phyloP scores from a whole-genome alignment of 345 rosid genomes.

The Lenwebbia sp. region DNA sequence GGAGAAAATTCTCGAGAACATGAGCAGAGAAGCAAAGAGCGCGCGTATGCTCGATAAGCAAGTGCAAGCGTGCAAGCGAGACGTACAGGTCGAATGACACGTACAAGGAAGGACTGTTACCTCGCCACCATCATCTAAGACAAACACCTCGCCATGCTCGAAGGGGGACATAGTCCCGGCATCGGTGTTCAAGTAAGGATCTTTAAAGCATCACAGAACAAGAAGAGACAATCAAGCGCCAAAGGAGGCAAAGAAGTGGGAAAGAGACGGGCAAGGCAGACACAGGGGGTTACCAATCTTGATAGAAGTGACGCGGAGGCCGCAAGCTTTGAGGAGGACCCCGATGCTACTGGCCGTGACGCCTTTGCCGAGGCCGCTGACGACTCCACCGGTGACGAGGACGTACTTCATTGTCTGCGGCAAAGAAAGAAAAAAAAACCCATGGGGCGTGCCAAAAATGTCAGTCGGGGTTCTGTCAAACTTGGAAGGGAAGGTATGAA shows the following conservation, averaged over 20 bases:
- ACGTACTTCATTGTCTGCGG: constrained; percentile 36
- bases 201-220: constrained; percentile 18
- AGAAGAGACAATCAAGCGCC: neutral
- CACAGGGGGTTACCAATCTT: constrained; percentile 45
- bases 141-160: constrained; percentile 97
- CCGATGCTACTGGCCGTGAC: constrained; percentile 57
- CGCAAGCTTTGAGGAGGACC: constrained; percentile 59
- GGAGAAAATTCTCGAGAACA: neutral
- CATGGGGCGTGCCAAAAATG: neutral
- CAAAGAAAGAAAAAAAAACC: neutral
- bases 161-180: constrained; percentile 99
- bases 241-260: neutral
- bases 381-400: constrained; percentile 49
- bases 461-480: neutral
- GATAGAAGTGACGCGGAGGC: constrained; percentile 70
- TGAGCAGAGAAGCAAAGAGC: neutral
- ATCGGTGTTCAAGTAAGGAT: constrained; percentile 90
- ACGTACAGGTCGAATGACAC: neutral
- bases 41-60: neutral
- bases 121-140: constrained; percentile 97
- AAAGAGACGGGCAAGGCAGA: neutral
- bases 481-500: neutral
- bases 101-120: constrained; percentile 14
- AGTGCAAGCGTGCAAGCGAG: neutral
- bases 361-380: constrained; percentile 56